A percentile compares a stretch with the other conserved stretches of the same genome.
phyloP scores from a whole-genome alignment of 2,329 filamentous ascomycete species.

The Colletotrichum caudatum region DNA sequence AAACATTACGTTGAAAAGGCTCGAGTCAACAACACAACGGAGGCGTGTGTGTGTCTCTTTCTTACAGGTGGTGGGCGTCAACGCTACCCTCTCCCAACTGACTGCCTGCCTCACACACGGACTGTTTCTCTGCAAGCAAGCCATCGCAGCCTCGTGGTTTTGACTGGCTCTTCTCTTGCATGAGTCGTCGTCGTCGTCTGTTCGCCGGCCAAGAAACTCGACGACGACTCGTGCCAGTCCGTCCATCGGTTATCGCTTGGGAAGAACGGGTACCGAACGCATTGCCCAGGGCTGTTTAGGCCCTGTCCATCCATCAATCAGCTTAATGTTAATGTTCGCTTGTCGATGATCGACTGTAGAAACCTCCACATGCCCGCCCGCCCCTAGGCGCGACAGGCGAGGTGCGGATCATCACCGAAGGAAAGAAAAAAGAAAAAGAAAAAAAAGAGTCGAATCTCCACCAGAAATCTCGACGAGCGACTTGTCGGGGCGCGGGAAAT shows the following conservation, averaged over 20 bases:
- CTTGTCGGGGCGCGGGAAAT: background rate
- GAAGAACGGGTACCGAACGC: slow-evolving; percentile 11
- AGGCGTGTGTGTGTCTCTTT: background rate
- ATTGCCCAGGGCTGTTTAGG: slow-evolving; percentile 27
- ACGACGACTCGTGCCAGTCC: slow-evolving; percentile 15
- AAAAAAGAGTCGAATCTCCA: slow-evolving; percentile 13
- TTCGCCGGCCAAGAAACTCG: slow-evolving; percentile 4
- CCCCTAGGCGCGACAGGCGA: slow-evolving; percentile 17
- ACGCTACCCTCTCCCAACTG: background rate
- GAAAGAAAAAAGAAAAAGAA: too few species aligned
- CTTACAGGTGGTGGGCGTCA: too few species aligned
- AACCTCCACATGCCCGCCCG: slow-evolving; percentile 12
- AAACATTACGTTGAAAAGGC: slow-evolving; percentile 3
- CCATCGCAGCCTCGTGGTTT: background rate
- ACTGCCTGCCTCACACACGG: background rate
- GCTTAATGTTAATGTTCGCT: slow-evolving; percentile 20
- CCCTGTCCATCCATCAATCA: slow-evolving; percentile 28
- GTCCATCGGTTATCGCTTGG: background rate
- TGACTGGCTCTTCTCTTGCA: background rate
- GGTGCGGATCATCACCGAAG: slow-evolving; percentile 22
- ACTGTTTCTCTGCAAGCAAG: slow-evolving; percentile 25
- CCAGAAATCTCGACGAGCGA: slow-evolving; percentile 3
- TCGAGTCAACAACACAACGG: slow-evolving; percentile 20
- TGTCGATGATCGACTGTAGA: slow-evolving; percentile 34
- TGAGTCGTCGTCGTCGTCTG: slow-evolving; percentile 2